Base-by-base conservation (phyloP, 768 basidiomycete species). In the Termitomyces sp. region DNA sequence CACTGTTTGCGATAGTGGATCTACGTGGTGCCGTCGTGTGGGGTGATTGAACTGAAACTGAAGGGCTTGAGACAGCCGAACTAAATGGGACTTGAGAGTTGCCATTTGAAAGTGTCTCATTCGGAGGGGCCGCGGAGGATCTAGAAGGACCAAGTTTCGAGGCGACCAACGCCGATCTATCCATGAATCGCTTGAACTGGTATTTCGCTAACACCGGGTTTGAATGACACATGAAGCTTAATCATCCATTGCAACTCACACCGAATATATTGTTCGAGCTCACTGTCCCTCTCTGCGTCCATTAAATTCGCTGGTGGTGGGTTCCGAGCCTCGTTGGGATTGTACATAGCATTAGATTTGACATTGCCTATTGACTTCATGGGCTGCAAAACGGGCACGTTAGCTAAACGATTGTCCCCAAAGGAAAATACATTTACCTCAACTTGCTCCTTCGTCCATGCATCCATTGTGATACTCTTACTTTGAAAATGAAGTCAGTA, bases 191-290 rank as follows among this genome's bases (percentile, higher is more conserved):
- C 70, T 84, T 89, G 71, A 85, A 88, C 68, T 95, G 85, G 63
- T 93, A 93, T 71, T 93, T 93, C 7, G 84, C 91, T 92, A 65
- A n/a, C 60, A 15, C 6, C 32, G 49, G 46, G 49, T 52, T 48
- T 50, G 20, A 58, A 59, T 7, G 51, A 53, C 50, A 60, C 57
- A 61, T 62, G 57, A 50, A 57, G 56, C 56, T 49, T 59, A 14
- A n/a, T 47, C 37, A 46, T 20, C 50, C 5, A 34, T 58, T 60
- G 29, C 14, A 73, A 79, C 83, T 74, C 77, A 91, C 91, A 80
- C 61, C 96, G 85, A 63, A 98, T 95, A 76, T 86, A 97, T 69
- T 85, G 87, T 73, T 98, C 96, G 48, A 98, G 82, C 62, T 98
- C 95, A 51, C 90, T 89, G 69, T 96, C 94, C 36, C 94, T 81